Conservation (phyloP, 768 basidiomycete genomes). For the Mycena olivaceomarginata region DNA sequence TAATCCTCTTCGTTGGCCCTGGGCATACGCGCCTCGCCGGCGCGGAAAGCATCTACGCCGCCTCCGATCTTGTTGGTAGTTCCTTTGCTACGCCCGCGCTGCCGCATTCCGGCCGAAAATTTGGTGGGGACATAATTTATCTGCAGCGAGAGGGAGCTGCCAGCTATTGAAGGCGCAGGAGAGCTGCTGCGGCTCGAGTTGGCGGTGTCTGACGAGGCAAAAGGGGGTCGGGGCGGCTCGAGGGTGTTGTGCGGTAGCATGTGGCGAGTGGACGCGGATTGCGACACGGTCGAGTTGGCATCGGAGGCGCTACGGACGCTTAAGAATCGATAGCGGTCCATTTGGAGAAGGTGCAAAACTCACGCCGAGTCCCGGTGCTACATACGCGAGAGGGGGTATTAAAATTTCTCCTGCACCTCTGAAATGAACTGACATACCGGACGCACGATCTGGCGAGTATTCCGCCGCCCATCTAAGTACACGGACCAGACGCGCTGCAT, state of each 20-base stretch:
- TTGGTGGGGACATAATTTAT: constrained; percentile 80
- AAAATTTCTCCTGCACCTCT: not conserved
- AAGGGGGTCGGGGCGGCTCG: constrained; percentile 40
- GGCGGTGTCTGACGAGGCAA: not conserved
- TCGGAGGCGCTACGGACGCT: constrained; percentile 15
- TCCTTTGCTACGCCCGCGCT: constrained; percentile 47
- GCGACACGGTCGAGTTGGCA: constrained; percentile 25
- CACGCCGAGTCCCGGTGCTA: constrained; percentile 31
- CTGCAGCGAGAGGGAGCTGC: constrained; percentile 55
- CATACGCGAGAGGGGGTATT: not conserved
- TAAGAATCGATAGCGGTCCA: not conserved
- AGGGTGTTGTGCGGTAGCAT: constrained; percentile 26
- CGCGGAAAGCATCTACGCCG: constrained; percentile 72
- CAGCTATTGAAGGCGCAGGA: constrained; percentile 38
- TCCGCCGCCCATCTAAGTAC: constrained; percentile 60
- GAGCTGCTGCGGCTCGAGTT: constrained; percentile 38
- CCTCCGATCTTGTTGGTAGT: constrained; percentile 66
- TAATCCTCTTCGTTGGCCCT: constrained; percentile 63
- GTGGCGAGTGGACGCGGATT: constrained; percentile 24
- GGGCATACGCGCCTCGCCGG: constrained; percentile 62
- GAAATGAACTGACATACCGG: not conserved
- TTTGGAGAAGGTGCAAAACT: not conserved
- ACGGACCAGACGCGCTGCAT: constrained; percentile 76
- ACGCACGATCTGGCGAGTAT: constrained; percentile 9
- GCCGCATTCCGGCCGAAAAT: constrained; percentile 66